phyloP scores from a whole-genome alignment of 148 eudicot genomes.

The Rhododendron ferrugineum region DNA sequence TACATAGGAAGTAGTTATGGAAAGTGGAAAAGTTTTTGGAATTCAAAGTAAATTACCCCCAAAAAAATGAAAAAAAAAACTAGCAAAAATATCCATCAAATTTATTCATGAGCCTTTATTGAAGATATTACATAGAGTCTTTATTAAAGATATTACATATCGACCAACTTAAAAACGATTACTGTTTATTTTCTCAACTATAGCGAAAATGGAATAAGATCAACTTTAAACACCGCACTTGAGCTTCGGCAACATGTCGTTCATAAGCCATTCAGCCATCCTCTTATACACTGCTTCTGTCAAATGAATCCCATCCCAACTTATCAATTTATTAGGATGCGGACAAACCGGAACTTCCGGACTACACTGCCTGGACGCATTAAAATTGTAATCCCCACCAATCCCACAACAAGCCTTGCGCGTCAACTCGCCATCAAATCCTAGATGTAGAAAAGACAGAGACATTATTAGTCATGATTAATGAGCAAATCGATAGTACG shows the following conservation, averaged over 20 bases:
- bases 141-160: too few species aligned
- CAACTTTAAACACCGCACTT: background rate
- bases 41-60: too few species aligned
- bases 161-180: too few species aligned
- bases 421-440: background rate
- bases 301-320: background rate
- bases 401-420: constrained; percentile 14
- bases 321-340: background rate
- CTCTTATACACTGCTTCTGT: background rate
- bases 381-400: constrained; percentile 5
- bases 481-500: background rate
- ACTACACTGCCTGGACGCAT: background rate
- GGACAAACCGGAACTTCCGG: background rate
- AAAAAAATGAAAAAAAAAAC: too few species aligned
- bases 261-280: background rate
- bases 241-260: background rate
- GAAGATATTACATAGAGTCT: too few species aligned
- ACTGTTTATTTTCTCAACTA: too few species aligned
- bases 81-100: too few species aligned
- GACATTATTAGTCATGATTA: background rate
- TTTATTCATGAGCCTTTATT: too few species aligned
- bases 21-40: too few species aligned
- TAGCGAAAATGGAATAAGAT: too few species aligned
- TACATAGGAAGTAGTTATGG: too few species aligned
- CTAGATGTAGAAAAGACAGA: background rate